These are phyloP conservation scores for Nitzschia putrida DNA, from an alignment of 108 stramenopile genomes.

Conservation along the genomic window DNA sequence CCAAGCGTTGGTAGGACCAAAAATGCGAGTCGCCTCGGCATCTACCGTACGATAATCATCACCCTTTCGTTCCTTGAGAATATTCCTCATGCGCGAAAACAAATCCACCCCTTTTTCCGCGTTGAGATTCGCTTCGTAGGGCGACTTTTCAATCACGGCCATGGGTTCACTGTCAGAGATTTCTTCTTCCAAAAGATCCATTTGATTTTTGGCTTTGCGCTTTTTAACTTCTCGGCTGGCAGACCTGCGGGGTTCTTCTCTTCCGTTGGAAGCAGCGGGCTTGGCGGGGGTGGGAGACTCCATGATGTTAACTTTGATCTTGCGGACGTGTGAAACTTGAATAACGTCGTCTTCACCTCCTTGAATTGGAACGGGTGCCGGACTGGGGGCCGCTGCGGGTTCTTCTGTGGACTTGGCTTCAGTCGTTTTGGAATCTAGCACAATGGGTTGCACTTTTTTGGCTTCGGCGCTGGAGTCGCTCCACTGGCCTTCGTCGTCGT, in stretches of 20 bases:
- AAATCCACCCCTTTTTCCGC: constrained; percentile 30
- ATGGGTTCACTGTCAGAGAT: constrained; percentile 19
- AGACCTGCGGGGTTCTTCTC: neutral
- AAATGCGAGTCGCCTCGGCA: constrained; percentile 16
- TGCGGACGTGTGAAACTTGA: constrained; percentile 24
- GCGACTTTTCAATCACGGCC: constrained; percentile 30
- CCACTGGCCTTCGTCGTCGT: constrained; percentile 9
- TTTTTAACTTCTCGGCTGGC: neutral
- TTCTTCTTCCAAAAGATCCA: neutral
- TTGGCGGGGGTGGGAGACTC: neutral
- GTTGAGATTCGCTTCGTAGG: constrained; percentile 31
- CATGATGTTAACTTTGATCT: constrained; percentile 4
- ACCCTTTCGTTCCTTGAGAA: constrained; percentile 20
- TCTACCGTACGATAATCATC: constrained; percentile 9
- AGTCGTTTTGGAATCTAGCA: neutral
- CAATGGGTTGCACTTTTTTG: constrained; percentile 2
- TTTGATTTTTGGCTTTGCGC: neutral
- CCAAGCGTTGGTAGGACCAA: constrained; percentile 30
- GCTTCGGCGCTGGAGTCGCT: constrained; percentile 1
- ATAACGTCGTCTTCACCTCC: constrained; percentile 36
- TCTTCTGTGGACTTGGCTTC: neutral
- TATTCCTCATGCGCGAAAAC: constrained; percentile 20
- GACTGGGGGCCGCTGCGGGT: constrained; percentile 3
- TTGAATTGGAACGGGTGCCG: constrained; percentile 19
- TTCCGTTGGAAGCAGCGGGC: neutral